These are phyloP conservation scores for Boechera stricta DNA, from an alignment of 345 rosid species.

Conservation along the genomic window DNA sequence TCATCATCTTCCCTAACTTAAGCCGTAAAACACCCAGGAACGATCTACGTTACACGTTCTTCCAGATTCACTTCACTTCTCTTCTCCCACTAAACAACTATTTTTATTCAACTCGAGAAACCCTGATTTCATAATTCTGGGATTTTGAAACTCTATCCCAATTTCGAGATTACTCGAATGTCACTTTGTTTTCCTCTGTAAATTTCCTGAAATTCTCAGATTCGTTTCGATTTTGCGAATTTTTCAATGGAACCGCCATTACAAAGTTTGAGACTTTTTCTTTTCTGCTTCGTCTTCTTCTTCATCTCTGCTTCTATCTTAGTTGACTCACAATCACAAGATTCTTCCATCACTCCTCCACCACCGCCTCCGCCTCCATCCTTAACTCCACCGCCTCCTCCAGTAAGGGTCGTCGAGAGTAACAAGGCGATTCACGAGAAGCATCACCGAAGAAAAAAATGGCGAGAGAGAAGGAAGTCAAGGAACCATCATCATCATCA, in stretches of 20 bases:
- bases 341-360: background rate
- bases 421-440: constrained; percentile 28
- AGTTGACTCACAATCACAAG: constrained; percentile 47
- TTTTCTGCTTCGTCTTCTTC: constrained; percentile 44
- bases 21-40: too few species aligned
- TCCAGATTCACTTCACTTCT: too few species aligned
- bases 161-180: too few species aligned
- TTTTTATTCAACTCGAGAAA: too few species aligned
- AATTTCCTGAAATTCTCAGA: too few species aligned
- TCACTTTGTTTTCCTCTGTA: too few species aligned
- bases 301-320: constrained; percentile 41
- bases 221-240: too few species aligned
- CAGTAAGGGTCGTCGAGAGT: background rate
- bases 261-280: constrained; percentile 15
- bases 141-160: too few species aligned
- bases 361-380: constrained; percentile 12
- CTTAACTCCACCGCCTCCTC: constrained; percentile 28
- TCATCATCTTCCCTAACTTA: too few species aligned
- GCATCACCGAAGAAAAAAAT: constrained; percentile 7
- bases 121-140: too few species aligned
- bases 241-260: constrained; percentile 25
- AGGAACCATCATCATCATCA: constrained; percentile 12
- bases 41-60: too few species aligned
- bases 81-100: too few species aligned
- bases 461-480: constrained; percentile 19